phyloP scores from a whole-genome alignment of 2,329 filamentous ascomycete genomes.

The Colletotrichum sp. region DNA sequence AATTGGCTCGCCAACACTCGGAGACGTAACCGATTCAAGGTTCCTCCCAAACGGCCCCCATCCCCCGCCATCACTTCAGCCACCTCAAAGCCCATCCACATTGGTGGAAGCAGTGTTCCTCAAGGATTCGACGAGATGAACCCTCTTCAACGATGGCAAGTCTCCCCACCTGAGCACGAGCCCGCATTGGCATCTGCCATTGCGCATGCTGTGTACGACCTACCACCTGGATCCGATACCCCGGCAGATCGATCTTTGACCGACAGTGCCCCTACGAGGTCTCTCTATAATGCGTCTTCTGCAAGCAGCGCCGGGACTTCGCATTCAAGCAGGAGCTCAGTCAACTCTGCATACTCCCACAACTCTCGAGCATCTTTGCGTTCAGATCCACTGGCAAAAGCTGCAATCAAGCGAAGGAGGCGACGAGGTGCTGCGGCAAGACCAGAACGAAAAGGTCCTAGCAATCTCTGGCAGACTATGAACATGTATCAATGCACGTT shows the following conservation, averaged over 20 bases:
- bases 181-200: constrained; percentile 24
- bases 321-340: constrained; percentile 18
- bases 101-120: background rate
- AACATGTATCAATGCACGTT: constrained; percentile 47
- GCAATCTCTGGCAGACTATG: background rate
- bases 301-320: constrained; percentile 23
- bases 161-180: constrained; percentile 28
- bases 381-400: background rate
- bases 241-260: background rate
- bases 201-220: constrained; percentile 17
- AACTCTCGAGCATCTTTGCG: background rate
- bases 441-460: background rate
- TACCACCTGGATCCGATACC: background rate
- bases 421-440: background rate
- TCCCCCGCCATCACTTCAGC: constrained; percentile 5
- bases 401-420: background rate
- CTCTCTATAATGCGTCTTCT: constrained; percentile 17
- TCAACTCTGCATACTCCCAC: constrained; percentile 16
- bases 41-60: constrained; percentile 7
- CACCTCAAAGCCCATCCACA: background rate
- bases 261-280: background rate
- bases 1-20: constrained; percentile 20
- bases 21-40: background rate
- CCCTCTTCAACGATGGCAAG: constrained; percentile 20
- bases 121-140: constrained; percentile 5